Percentiles rank a stretch among this genome's conserved stretches.
Conservation (phyloP, 768 basidiomycete genomes). For the Myochromella boudieri region DNA sequence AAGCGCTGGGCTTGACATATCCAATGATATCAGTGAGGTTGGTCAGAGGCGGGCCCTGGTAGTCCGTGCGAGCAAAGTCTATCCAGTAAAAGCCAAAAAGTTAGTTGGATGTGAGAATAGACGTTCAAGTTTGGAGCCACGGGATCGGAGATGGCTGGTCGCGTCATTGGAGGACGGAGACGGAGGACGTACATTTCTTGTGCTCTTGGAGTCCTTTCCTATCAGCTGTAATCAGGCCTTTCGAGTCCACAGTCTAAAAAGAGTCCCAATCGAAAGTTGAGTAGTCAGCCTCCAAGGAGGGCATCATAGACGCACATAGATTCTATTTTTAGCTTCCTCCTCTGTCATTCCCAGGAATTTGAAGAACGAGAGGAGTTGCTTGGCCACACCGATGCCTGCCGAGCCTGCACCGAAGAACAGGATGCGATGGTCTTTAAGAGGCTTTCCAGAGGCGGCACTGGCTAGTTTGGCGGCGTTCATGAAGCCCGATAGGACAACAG, state of each 20-base stretch:
- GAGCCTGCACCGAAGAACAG: constrained; percentile 92
- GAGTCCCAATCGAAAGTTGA: neutral
- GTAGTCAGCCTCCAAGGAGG: neutral
- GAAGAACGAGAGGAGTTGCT: constrained; percentile 83
- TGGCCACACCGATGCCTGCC: constrained; percentile 86
- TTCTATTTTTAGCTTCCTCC: constrained; percentile 63
- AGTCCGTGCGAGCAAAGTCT: constrained; percentile 75
- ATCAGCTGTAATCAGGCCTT: constrained; percentile 72
- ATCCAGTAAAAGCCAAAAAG: no score
- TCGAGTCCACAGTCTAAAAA: constrained; percentile 68
- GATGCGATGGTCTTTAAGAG: constrained; percentile 74
- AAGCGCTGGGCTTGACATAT: constrained; percentile 73
- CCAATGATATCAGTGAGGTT: constrained; percentile 66
- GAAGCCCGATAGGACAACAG: constrained; percentile 75
- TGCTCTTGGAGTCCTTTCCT: constrained; percentile 70
- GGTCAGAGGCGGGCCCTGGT: constrained; percentile 60
- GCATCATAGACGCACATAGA: constrained; percentile 53
- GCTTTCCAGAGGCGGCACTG: constrained; percentile 48
- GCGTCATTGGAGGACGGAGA: no score
- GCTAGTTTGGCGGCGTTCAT: constrained; percentile 68
- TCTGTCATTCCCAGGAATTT: constrained; percentile 62
- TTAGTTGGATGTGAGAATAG: no score
- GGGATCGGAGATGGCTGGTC: no score
- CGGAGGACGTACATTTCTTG: constrained; percentile 56
- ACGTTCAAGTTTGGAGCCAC: no score